Base-by-base conservation (phyloP, 306 rosid species). In the Trifolium fragiferum region DNA sequence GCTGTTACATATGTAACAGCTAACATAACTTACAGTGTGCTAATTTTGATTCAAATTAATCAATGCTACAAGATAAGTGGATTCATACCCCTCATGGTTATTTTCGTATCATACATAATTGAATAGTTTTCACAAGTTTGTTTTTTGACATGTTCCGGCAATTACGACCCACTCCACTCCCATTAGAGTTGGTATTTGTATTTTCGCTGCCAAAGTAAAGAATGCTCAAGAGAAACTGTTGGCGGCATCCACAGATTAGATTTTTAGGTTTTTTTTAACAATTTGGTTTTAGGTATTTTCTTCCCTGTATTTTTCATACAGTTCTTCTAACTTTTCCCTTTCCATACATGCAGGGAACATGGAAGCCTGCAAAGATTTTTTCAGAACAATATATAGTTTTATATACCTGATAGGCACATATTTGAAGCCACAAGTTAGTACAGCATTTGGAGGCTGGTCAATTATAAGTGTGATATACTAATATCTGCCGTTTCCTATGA, bases 381-480 rank as follows among this genome's bases (percentile, higher is more conserved):
- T 80, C 59, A 82, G 89, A 50, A 76, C 88, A 7, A 3, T 66
- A 61, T 94, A 94, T 80, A 73, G 86, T 72, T 94, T 90, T 77
- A 74, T 90, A 19, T 94, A 94, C 86, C 53, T 87, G 32, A 71
- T 94, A 7, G 97, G 95, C 84, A 90, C 98, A 76, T 94, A 88
- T 81, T 33, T 88, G 80, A 94, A 94, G 88, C 95, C 98, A 62
- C 85, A 94, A 84, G 97, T 91, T 77, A 90, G 98, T 86, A 70
- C 67, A 10, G 33, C 18, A 58, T 59, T 65, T 66, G 12, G 27
- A 74, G 46, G 11, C 68, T 37, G 43, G 16, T 44, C 40, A 25
- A 54, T 35, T 58, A 32, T 49, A 33, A 78, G 30, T 61, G 37
- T 59, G 41, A 46, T 55, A 46, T 66, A 37, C 38, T 77, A 44